Percentiles rank a stretch among this genome's conserved stretches.
These are phyloP conservation scores for Candida chauliodis DNA, from an alignment of 805 yeast genomes.

Conservation along the genomic window DNA sequence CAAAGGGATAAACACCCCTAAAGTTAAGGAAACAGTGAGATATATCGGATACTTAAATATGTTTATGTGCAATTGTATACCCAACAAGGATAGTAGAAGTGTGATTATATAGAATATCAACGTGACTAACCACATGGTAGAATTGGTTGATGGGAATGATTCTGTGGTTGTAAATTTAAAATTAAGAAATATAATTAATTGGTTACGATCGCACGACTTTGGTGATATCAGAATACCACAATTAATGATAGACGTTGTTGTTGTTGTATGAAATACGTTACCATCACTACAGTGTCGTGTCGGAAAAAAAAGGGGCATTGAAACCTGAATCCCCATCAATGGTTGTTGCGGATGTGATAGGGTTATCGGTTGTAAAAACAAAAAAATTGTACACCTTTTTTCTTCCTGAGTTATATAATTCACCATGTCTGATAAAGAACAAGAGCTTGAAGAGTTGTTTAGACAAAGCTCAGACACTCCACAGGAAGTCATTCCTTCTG, in stretches of 20 bases:
- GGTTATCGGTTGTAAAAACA: neutral
- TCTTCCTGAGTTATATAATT: too few relatives aligned
- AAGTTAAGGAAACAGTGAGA: conserved; percentile 44
- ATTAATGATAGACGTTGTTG: too few relatives aligned
- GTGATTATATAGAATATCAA: conserved; percentile 26
- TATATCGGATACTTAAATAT: conserved; percentile 34
- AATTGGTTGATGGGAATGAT: too few relatives aligned
- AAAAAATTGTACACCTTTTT: too few relatives aligned
- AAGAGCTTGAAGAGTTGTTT: neutral
- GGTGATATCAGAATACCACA: too few relatives aligned
- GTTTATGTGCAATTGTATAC: conserved; percentile 34
- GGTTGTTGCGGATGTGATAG: too few relatives aligned
- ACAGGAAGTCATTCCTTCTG: conserved; percentile 2
- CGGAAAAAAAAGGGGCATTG: too few relatives aligned
- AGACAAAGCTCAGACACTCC: conserved; percentile 3
- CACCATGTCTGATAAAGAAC: conserved; percentile 2
- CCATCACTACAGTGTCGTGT: too few relatives aligned
- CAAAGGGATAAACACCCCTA: conserved; percentile 71
- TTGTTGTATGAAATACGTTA: too few relatives aligned
- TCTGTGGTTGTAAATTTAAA: neutral
- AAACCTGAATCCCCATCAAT: too few relatives aligned
- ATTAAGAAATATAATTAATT: too few relatives aligned
- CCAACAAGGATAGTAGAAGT: conserved; percentile 25
- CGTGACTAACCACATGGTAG: conserved; percentile 25
- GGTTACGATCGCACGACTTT: conserved; percentile 2